Evolutionary conservation across 1,284 basidiomycete species (phyloP).

Genomic region (Cryptococcus jaspeensis): DNA sequence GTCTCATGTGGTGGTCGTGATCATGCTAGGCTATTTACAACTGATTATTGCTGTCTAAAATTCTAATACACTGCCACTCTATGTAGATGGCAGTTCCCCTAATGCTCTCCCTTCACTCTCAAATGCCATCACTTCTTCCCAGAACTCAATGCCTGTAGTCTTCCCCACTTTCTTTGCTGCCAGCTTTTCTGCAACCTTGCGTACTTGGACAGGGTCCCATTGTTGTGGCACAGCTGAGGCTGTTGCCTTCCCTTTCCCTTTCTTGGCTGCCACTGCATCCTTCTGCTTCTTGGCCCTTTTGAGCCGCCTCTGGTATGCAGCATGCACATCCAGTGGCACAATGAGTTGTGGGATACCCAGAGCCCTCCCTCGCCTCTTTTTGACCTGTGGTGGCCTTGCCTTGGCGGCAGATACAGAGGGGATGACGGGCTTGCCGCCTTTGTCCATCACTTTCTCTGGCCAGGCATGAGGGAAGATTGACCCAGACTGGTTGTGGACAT

Average conservation of each 20-base stretch:
- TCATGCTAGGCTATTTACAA: too few relatives aligned
- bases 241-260: background rate
- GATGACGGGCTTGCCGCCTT: background rate
- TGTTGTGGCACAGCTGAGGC: background rate
- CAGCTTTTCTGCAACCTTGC: constrained; percentile 8
- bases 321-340: background rate
- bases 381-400: background rate
- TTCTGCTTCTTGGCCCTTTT: background rate
- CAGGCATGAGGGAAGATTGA: constrained; percentile 13
- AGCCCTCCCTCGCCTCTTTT: background rate
- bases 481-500: constrained; percentile 3
- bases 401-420: constrained; percentile 1
- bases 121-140: constrained; percentile 14
- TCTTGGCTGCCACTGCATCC: background rate
- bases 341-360: background rate
- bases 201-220: constrained; percentile 5
- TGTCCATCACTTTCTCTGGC: constrained; percentile 1
- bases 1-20: too few relatives aligned
- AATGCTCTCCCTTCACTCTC: constrained; percentile 7
- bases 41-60: too few relatives aligned
- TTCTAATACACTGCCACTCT: too few relatives aligned
- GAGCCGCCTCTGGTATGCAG: background rate
- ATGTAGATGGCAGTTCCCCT: background rate
- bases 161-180: constrained; percentile 9
- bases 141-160: constrained; percentile 14